Conservation (phyloP, 306 rosid species). For the Quercus ilex region DNA sequence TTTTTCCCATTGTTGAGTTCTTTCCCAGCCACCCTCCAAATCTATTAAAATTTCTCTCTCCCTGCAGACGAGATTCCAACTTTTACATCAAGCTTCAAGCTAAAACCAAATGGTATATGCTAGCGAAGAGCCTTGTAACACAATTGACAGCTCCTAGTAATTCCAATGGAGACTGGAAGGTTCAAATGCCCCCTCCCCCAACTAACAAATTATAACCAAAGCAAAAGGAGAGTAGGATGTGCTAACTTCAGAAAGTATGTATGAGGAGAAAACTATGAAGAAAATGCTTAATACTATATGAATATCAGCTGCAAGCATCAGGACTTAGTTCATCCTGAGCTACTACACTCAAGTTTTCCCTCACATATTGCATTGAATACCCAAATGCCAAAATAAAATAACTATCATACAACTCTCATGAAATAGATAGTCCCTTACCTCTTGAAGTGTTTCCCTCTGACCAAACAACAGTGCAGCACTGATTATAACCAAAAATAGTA, state of each 20-base stretch:
- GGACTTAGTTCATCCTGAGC: background rate
- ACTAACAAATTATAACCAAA: too few species aligned
- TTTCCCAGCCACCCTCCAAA: slow-evolving; percentile 97
- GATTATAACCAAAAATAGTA: slow-evolving; percentile 25
- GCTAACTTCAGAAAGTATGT: background rate
- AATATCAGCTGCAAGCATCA: background rate
- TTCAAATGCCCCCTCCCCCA: too few species aligned
- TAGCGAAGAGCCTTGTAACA: too few species aligned
- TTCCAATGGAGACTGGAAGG: too few species aligned
- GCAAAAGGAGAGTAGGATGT: background rate
- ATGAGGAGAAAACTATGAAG: slow-evolving; percentile 15
- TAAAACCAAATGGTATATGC: too few species aligned
- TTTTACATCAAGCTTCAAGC: background rate
- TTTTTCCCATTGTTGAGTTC: slow-evolving; percentile 83
- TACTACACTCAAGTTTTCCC: background rate
- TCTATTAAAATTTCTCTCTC: slow-evolving; percentile 85
- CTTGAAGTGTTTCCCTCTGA: slow-evolving; percentile 80
- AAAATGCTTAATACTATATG: background rate
- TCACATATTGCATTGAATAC: background rate
- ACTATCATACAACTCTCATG: slow-evolving; percentile 5
- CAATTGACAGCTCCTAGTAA: too few species aligned
- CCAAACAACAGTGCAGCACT: slow-evolving; percentile 87
- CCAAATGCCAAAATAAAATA: background rate
- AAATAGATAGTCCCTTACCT: slow-evolving; percentile 47
- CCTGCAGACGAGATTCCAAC: slow-evolving; percentile 44